Conservation (phyloP, 2,329 filamentous ascomycete genomes). For the Cercospora zeae-maydis region DNA sequence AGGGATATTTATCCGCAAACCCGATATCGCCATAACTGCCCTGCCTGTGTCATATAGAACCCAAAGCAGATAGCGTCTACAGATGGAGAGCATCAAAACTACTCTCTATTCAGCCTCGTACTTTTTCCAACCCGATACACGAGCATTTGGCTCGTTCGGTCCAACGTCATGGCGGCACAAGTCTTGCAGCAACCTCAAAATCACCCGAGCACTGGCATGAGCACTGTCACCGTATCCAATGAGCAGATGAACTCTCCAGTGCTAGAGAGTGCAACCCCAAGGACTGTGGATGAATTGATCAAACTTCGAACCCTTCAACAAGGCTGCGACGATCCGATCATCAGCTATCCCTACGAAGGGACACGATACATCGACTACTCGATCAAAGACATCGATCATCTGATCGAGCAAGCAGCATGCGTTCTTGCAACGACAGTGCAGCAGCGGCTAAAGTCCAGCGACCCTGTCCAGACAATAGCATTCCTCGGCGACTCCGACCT, state of each 20-base stretch:
- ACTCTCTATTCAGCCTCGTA: background rate
- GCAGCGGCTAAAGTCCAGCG: slow-evolving; percentile 17
- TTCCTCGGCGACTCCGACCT: slow-evolving; percentile 52
- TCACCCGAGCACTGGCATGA: background rate
- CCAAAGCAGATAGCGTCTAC: background rate
- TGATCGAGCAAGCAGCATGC: slow-evolving; percentile 23
- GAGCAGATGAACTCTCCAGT: slow-evolving; percentile 9
- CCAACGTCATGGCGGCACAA: background rate
- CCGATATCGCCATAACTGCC: background rate
- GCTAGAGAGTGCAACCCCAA: slow-evolving; percentile 12
- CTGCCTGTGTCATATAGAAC: background rate
- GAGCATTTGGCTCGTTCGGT: background rate
- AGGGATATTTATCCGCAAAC: background rate
- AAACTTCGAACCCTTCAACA: slow-evolving; percentile 15
- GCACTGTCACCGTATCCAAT: background rate
- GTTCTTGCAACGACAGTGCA: slow-evolving; percentile 21
- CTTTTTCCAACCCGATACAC: background rate
- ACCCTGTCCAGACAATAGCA: slow-evolving; percentile 41
- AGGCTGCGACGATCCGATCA: slow-evolving; percentile 20
- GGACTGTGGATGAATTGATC: slow-evolving; percentile 25
- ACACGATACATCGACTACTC: slow-evolving; percentile 26
- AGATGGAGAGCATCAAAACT: background rate
- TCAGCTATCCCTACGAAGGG: slow-evolving; percentile 24
- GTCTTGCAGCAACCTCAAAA: background rate
- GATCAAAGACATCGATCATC: slow-evolving; percentile 19